These are phyloP conservation scores for Adansonia rubrostipa DNA, from an alignment of 441 rosid genomes.

Conservation along the genomic window DNA sequence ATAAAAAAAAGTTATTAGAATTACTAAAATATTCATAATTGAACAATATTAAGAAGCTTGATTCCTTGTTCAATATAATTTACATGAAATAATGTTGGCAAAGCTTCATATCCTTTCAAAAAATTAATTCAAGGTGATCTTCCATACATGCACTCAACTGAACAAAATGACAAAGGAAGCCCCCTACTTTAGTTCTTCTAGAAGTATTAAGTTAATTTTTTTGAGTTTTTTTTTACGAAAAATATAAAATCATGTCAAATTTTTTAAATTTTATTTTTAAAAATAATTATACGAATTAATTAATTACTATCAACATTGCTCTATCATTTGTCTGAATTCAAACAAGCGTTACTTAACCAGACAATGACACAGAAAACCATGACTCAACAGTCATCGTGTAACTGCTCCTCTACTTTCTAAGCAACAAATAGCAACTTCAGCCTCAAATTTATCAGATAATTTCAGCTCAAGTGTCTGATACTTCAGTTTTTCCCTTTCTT, in stretches of 20 bases:
- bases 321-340: background rate
- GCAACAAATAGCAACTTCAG: background rate
- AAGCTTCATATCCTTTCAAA: too few relatives aligned
- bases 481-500: slow-evolving; percentile 14
- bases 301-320: too few relatives aligned
- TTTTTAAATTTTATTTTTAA: too few relatives aligned
- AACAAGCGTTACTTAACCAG: slow-evolving; percentile 14
- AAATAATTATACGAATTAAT: too few relatives aligned
- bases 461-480: slow-evolving; percentile 19
- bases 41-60: too few relatives aligned
- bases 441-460: background rate
- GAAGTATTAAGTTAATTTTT: background rate
- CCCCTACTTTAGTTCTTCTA: background rate
- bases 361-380: slow-evolving; percentile 9
- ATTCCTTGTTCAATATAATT: too few relatives aligned
- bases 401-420: background rate
- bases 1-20: background rate
- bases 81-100: too few relatives aligned
- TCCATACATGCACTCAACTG: too few relatives aligned
- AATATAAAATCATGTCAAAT: too few relatives aligned
- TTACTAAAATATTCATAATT: too few relatives aligned
- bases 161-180: background rate
- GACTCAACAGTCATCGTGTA: background rate
- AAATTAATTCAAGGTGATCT: too few relatives aligned
- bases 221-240: too few relatives aligned